phyloP scores from a whole-genome alignment of 129 eudicot genomes.

The Chrysanthemum makinoi region DNA sequence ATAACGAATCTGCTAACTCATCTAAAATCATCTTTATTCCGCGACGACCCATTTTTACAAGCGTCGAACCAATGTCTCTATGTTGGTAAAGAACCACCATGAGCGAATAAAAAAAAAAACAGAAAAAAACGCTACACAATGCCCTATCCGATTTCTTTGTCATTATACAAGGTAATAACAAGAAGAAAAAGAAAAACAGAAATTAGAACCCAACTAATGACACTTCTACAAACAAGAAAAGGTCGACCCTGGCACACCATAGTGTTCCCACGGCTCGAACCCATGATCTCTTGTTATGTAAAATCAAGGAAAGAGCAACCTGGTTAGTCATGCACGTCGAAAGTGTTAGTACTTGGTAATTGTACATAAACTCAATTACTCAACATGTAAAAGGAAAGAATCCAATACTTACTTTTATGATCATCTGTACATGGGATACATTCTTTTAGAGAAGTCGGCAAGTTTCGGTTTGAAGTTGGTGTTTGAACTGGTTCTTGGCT shows the following conservation, averaged over 20 bases:
- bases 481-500: constrained; percentile 75
- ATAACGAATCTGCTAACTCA: not conserved
- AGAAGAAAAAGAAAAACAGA: not conserved
- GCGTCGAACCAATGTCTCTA: constrained; percentile 23
- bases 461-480: constrained; percentile 42
- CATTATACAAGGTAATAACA: constrained; percentile 23
- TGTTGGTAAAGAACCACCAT: constrained; percentile 9
- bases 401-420: constrained; percentile 6
- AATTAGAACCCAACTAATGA: constrained; percentile 13
- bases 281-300: constrained; percentile 9
- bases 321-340: not conserved
- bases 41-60: constrained; percentile 29
- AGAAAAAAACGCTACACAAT: constrained; percentile 18
- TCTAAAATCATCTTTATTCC: constrained; percentile 26
- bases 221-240: constrained; percentile 4
- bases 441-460: constrained; percentile 55
- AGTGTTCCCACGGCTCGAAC: constrained; percentile 15
- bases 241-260: constrained; percentile 9
- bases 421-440: constrained; percentile 19
- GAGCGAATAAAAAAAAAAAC: not conserved
- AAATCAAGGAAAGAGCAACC: constrained; percentile 8
- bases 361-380: no score
- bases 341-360: not conserved
- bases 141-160: constrained; percentile 10
- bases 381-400: not conserved